Evolutionary conservation across 202 grass and related monocot genomes (phyloP).

Genomic region (Zoysia matrella): DNA sequence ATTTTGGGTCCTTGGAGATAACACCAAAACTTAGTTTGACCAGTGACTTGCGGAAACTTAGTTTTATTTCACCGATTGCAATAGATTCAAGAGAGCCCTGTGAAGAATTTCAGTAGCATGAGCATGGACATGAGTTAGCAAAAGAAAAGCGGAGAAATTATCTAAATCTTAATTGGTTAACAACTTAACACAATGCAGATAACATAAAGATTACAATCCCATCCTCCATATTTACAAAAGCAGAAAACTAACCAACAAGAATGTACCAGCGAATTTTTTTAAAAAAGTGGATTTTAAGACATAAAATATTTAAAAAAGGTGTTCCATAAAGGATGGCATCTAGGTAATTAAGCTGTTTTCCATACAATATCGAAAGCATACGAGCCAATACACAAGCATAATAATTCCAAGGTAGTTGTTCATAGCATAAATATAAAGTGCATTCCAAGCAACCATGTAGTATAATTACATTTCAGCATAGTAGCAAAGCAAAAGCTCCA

Average conservation of each 20-base stretch:
- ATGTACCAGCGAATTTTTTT: not conserved
- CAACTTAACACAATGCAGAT: conserved; percentile 27
- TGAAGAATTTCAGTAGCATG: conserved; percentile 22
- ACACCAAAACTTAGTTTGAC: conserved; percentile 78
- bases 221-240: conserved; percentile 17
- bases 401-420: conserved; percentile 5
- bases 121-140: conserved; percentile 12
- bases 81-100: conserved; percentile 91
- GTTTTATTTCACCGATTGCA: conserved; percentile 93
- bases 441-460: conserved; percentile 17
- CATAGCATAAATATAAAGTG: conserved; percentile 8
- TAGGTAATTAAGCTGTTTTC: conserved; percentile 33
- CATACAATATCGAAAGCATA: not conserved
- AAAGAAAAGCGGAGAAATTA: conserved; percentile 25
- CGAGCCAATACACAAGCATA: not conserved
- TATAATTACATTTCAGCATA: not conserved
- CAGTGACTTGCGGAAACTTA: conserved; percentile 87
- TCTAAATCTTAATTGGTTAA: conserved; percentile 7
- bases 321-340: not conserved
- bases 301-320: not conserved
- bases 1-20: conserved; percentile 85
- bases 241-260: conserved; percentile 13
- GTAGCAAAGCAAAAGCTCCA: conserved; percentile 27
- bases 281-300: conserved; percentile 5
- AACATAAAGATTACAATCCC: conserved; percentile 7